A percentile compares a stretch with the other conserved stretches of the same genome.
Conservation (phyloP, 2,329 filamentous ascomycete genomes). For the Colletotrichum australisinense region DNA sequence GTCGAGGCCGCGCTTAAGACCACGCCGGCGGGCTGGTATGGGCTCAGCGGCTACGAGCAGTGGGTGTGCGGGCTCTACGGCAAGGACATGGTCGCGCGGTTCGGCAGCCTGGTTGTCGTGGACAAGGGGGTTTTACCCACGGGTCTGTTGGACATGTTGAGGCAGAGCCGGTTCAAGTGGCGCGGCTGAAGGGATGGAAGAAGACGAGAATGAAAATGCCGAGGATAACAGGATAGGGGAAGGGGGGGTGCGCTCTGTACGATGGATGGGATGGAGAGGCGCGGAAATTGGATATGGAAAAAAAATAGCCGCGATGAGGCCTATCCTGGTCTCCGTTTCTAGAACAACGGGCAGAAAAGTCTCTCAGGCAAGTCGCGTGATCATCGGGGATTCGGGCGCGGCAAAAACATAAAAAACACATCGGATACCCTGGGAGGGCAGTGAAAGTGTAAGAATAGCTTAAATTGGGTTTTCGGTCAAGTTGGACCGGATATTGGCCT, state of each 20-base stretch:
- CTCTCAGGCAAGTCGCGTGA: background rate
- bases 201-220: background rate
- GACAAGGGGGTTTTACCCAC: slow-evolving; percentile 53
- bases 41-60: slow-evolving; percentile 44
- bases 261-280: background rate
- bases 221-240: background rate
- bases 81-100: slow-evolving; percentile 50
- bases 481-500: background rate
- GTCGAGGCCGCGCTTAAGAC: slow-evolving; percentile 35
- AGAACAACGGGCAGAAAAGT: background rate
- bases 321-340: background rate
- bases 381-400: background rate
- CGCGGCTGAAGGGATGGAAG: slow-evolving; percentile 42
- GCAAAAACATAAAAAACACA: background rate
- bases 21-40: slow-evolving; percentile 34
- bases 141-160: slow-evolving; percentile 51
- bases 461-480: slow-evolving; percentile 1
- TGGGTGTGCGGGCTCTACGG: slow-evolving; percentile 53
- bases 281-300: background rate
- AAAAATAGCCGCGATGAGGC: slow-evolving; percentile 1
- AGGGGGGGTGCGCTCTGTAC: background rate
- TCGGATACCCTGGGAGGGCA: slow-evolving; percentile 5
- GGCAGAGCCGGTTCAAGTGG: slow-evolving; percentile 50
- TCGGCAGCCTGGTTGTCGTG: slow-evolving; percentile 53
- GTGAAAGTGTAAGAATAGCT: slow-evolving; percentile 1